Conservation (phyloP, 1,139 yeast genomes). For the Candida buenavistaensis region DNA sequence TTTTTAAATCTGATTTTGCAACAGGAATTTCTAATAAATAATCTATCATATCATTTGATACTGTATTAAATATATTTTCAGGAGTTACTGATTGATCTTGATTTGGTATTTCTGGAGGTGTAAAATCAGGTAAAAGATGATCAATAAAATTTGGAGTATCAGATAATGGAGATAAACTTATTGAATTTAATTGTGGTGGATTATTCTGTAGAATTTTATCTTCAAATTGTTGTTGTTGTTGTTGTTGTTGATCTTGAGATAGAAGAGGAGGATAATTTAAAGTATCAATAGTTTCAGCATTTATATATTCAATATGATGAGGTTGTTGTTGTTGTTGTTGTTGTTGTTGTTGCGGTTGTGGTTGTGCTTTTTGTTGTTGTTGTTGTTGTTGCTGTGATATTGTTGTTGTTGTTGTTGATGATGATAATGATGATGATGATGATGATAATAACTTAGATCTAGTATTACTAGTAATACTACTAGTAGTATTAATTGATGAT, state of each 20-base stretch:
- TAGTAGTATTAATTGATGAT: too few species aligned
- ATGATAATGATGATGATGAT: too few species aligned
- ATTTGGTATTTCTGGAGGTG: constrained; percentile 13
- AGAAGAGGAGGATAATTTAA: not conserved
- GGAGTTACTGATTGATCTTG: constrained; percentile 12
- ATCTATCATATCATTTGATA: constrained; percentile 10
- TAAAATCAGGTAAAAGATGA: constrained; percentile 11
- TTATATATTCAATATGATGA: not conserved
- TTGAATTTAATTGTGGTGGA: too few species aligned
- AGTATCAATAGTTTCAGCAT: not conserved
- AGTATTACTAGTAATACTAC: too few species aligned
- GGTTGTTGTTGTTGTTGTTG: not conserved
- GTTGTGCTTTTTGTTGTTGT: not conserved
- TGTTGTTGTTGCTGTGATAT: not conserved
- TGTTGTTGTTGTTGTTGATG: too few species aligned
- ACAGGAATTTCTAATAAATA: constrained; percentile 10
- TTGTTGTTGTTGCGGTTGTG: not conserved
- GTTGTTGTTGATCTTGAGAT: not conserved
- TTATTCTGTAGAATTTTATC: too few species aligned
- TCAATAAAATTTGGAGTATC: constrained; percentile 13
- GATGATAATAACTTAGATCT: too few species aligned
- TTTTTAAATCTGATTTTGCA: constrained; percentile 19
- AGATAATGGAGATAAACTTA: constrained; percentile 13
- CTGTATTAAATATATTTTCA: constrained; percentile 13
- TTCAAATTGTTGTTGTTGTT: not conserved